phyloP scores from a whole-genome alignment of 192 early-diverging fungal genomes.

The Linnemannia exigua region DNA sequence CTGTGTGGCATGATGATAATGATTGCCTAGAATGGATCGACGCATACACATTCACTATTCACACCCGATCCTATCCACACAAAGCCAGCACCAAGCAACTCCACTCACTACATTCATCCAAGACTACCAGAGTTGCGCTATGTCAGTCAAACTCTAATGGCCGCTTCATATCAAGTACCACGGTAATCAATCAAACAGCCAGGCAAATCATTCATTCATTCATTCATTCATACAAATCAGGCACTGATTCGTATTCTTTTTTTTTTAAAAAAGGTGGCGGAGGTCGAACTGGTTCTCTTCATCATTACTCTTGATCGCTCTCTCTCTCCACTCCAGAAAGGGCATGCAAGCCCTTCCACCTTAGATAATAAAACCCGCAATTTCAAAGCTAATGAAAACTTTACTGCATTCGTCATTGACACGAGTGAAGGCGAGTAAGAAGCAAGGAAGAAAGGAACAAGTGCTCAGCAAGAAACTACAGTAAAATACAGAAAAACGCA shows the following conservation, averaged over 20 bases:
- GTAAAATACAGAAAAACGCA: not conserved
- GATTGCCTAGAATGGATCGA: not conserved
- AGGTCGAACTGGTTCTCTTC: not conserved
- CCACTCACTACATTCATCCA: not conserved
- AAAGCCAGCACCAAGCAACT: not conserved
- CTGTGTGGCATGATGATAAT: too few relatives aligned
- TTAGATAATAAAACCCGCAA: not conserved
- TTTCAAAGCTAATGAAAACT: not conserved
- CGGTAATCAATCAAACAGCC: not conserved
- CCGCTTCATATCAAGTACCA: too few relatives aligned
- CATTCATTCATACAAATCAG: not conserved
- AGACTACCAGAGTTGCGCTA: not conserved
- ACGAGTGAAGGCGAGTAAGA: not conserved
- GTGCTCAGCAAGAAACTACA: not conserved
- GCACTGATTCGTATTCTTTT: too few relatives aligned
- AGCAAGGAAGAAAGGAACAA: not conserved
- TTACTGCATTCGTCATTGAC: not conserved
- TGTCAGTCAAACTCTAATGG: constrained; percentile 3
- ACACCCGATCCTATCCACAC: not conserved
- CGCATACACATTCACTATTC: not conserved
- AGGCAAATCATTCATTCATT: not conserved
- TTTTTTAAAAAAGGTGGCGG: not conserved
- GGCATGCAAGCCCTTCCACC: not conserved
- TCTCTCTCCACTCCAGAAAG: not conserved
- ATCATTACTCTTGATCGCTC: not conserved